Conservation (phyloP, 768 basidiomycete genomes). For the Russula lepida region DNA sequence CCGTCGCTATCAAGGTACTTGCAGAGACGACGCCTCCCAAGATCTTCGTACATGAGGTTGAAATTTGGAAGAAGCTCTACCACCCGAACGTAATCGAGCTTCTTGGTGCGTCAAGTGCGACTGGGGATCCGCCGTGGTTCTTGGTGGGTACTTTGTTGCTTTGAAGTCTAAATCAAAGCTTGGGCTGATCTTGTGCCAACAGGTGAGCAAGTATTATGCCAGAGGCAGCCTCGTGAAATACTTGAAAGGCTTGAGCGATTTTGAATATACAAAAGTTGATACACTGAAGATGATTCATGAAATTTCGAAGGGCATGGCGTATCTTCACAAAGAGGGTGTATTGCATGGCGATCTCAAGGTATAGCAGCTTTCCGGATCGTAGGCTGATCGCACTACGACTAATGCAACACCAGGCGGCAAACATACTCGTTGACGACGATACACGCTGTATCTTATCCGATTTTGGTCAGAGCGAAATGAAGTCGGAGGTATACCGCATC, state of each 20-base stretch:
- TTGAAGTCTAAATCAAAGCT: slow-evolving; percentile 18
- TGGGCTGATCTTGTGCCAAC: background rate
- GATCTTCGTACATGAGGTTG: slow-evolving; percentile 62
- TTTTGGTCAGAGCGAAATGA: slow-evolving; percentile 79
- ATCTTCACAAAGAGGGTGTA: slow-evolving; percentile 59
- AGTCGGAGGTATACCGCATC: slow-evolving; percentile 55
- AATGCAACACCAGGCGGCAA: slow-evolving; percentile 43
- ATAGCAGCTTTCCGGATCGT: slow-evolving; percentile 8
- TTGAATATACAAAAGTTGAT: slow-evolving; percentile 33
- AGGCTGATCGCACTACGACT: background rate
- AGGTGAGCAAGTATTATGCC: slow-evolving; percentile 61
- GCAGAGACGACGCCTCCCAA: slow-evolving; percentile 49
- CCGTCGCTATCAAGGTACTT: slow-evolving; percentile 68
- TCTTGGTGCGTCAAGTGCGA: slow-evolving; percentile 68
- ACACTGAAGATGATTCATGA: slow-evolving; percentile 58
- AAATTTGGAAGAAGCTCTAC: slow-evolving; percentile 59
- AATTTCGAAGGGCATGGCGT: slow-evolving; percentile 75
- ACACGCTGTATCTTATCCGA: slow-evolving; percentile 68
- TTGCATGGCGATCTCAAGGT: slow-evolving; percentile 82
- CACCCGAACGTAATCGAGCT: slow-evolving; percentile 68
- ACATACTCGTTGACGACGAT: slow-evolving; percentile 65
- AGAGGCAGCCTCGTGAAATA: slow-evolving; percentile 57
- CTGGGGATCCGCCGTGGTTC: slow-evolving; percentile 67
- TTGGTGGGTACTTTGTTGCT: slow-evolving; percentile 27
- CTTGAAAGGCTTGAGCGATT: slow-evolving; percentile 32